A percentile compares a stretch with the other conserved stretches of the same genome.
phyloP scores from a whole-genome alignment of 106 monocot genomes.

The Alisma plantagoaquatica region DNA sequence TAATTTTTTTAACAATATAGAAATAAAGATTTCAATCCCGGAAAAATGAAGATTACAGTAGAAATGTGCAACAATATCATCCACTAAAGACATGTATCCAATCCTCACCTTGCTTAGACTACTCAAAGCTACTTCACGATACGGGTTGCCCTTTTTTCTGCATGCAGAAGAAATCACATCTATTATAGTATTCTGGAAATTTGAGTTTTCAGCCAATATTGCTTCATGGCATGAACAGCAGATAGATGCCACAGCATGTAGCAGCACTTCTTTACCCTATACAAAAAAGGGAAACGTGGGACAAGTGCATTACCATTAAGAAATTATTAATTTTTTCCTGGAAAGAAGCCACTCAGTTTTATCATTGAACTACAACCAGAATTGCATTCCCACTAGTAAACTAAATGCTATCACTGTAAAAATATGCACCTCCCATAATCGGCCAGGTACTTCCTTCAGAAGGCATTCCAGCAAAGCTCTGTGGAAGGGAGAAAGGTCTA shows the following conservation, averaged over 20 bases:
- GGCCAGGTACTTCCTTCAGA: constrained; percentile 81
- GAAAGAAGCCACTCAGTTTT: neutral
- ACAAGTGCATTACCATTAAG: neutral
- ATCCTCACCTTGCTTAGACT: constrained; percentile 62
- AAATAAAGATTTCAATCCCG: too few species aligned
- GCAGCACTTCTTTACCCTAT: constrained; percentile 85
- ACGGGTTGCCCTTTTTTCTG: constrained; percentile 63
- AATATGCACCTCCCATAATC: constrained; percentile 82
- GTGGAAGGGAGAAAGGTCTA: constrained; percentile 47
- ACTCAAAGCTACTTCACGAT: constrained; percentile 82
- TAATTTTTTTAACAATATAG: too few species aligned
- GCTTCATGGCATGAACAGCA: constrained; percentile 70
- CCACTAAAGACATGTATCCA: too few species aligned
- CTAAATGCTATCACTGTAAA: neutral
- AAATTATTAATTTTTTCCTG: neutral
- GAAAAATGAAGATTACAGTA: too few species aligned
- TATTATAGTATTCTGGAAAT: constrained; percentile 30
- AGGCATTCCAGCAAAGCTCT: constrained; percentile 61
- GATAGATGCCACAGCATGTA: constrained; percentile 56
- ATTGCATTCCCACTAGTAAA: neutral
- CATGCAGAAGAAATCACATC: constrained; percentile 66
- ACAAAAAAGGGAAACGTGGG: neutral
- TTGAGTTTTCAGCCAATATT: constrained; percentile 47
- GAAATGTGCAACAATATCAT: too few species aligned
- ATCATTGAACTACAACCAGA: neutral